Conservation (phyloP, 208 protist genomes). For the Novymonas esmeraldas region DNA sequence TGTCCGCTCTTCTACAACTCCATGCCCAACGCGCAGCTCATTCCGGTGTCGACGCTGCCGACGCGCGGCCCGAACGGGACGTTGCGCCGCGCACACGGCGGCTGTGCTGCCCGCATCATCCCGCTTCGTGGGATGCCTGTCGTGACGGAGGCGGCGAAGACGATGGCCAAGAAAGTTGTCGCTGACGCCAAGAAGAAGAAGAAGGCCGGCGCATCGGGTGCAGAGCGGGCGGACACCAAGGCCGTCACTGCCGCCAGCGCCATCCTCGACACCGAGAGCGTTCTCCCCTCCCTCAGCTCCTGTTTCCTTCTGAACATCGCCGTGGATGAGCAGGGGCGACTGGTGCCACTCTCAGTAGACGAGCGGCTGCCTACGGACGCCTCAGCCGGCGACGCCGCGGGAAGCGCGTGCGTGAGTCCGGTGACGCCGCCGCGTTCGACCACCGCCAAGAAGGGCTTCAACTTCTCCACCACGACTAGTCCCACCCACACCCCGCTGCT, state of each 20-base stretch:
- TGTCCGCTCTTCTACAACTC: constrained; percentile 41
- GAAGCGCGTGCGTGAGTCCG: not conserved
- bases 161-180: constrained; percentile 14
- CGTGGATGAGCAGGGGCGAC: constrained; percentile 30
- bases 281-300: constrained; percentile 26
- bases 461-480: not conserved
- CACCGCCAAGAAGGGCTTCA: constrained; percentile 1
- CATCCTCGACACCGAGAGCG: constrained; percentile 21
- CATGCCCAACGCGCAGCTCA: constrained; percentile 24
- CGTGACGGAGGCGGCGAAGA: constrained; percentile 22
- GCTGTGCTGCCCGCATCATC: constrained; percentile 37
- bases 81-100: constrained; percentile 21
- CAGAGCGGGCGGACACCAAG: constrained; percentile 12
- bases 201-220: constrained; percentile 1
- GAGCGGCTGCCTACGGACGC: not conserved
- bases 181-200: constrained; percentile 12
- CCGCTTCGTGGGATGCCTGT: constrained; percentile 26
- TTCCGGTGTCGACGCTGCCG: constrained; percentile 31
- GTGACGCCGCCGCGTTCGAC: not conserved
- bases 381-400: not conserved
- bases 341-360: constrained; percentile 9
- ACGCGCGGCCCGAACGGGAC: constrained; percentile 11
- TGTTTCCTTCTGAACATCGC: constrained; percentile 32
- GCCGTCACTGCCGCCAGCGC: constrained; percentile 23
- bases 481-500: not conserved